Percentiles rank a stretch among this genome's conserved stretches.
phyloP scores from a whole-genome alignment of 352 stramenopile species.

The Phytopythium boreale region DNA sequence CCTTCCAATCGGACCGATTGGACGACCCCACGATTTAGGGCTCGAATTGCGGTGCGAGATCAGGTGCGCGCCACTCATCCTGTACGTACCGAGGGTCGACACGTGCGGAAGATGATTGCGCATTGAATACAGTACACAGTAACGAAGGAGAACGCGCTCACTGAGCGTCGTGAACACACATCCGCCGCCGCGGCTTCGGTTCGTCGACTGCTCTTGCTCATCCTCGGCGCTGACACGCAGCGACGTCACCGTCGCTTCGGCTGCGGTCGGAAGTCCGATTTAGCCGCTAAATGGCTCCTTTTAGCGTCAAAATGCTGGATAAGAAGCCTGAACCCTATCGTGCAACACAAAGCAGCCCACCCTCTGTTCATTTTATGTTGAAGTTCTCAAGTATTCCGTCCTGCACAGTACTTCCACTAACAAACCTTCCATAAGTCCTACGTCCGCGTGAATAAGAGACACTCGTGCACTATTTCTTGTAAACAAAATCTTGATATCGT shows the following conservation, averaged over 20 bases:
- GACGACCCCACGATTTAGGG: not conserved
- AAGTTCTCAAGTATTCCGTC: conserved; percentile 11
- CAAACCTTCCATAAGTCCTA: not conserved
- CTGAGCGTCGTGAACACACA: not conserved
- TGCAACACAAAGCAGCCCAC: not conserved
- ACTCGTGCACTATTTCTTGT: not conserved
- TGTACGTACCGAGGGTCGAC: too few relatives aligned
- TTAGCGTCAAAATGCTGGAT: not conserved
- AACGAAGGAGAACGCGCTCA: not conserved
- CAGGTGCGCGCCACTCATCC: not conserved
- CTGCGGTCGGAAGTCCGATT: not conserved
- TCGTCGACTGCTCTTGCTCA: conserved; percentile 1
- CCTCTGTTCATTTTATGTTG: conserved; percentile 10
- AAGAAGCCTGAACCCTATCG: not conserved
- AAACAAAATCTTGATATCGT: not conserved
- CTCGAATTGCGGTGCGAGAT: not conserved
- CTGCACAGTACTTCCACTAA: not conserved
- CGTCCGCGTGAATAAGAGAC: not conserved
- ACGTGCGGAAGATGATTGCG: not conserved
- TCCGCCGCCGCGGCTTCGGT: not conserved
- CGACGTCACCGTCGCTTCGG: not conserved
- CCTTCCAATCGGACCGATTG: conserved; percentile 5
- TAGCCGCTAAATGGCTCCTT: not conserved
- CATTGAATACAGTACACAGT: not conserved
- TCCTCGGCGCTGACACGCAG: not conserved